These are phyloP conservation scores for Penicillium turbatum DNA, from an alignment of 495 filamentous ascomycete species.

Conservation along the genomic window DNA sequence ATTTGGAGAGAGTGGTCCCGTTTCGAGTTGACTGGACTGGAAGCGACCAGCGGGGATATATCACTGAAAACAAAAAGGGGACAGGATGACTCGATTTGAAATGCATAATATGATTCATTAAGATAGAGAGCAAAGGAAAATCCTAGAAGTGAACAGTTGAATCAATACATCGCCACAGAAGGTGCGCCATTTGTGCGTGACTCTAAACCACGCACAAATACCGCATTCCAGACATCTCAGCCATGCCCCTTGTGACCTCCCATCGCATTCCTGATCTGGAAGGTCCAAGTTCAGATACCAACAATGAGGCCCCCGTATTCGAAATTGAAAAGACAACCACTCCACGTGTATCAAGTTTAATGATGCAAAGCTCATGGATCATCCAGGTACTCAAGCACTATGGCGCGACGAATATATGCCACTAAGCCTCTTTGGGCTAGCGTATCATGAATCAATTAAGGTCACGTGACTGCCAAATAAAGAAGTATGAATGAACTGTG, in stretches of 20 bases:
- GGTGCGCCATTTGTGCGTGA: conserved; percentile 41
- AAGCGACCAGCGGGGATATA: conserved; percentile 6
- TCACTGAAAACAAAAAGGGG: conserved; percentile 3
- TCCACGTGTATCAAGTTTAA: conserved; percentile 4
- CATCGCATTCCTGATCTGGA: background rate
- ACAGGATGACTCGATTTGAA: background rate
- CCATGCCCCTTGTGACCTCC: conserved; percentile 12
- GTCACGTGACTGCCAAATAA: background rate
- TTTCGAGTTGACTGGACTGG: background rate
- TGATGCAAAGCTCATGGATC: conserved; percentile 2
- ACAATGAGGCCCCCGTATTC: background rate
- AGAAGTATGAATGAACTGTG: background rate
- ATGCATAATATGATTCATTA: conserved; percentile 4
- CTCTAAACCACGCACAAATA: conserved; percentile 40
- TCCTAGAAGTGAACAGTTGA: conserved; percentile 9
- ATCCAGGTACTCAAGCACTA: background rate
- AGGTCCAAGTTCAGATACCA: background rate
- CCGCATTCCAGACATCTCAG: conserved; percentile 32
- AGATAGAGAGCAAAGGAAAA: conserved; percentile 20
- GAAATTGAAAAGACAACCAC: conserved; percentile 6
- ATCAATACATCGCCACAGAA: conserved; percentile 3
- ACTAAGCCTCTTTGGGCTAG: conserved; percentile 2
- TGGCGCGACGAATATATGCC: background rate
- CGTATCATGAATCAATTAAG: background rate
- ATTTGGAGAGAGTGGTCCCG: background rate